phyloP scores from a whole-genome alignment of 306 rosid genomes.

The Leucaena leucocephala region DNA sequence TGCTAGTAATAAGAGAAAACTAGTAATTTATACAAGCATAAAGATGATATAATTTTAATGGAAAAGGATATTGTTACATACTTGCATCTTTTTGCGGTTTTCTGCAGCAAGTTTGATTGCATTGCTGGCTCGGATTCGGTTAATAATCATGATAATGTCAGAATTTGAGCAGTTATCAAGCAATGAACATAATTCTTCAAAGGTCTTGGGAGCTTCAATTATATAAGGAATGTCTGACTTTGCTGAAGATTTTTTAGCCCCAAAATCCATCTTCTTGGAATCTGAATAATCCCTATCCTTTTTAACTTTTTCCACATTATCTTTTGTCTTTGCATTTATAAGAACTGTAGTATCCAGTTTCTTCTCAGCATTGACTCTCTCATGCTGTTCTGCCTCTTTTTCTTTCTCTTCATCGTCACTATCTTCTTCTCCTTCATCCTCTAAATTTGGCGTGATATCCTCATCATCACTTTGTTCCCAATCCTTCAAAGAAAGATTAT shows the following conservation, averaged over 20 bases:
- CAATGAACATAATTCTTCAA: slow-evolving; percentile 66
- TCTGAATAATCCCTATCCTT: slow-evolving; percentile 40
- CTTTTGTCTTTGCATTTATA: slow-evolving; percentile 33
- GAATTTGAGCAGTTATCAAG: slow-evolving; percentile 58
- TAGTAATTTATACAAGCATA: slow-evolving; percentile 7
- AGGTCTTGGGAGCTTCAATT: slow-evolving; percentile 85
- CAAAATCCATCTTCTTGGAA: slow-evolving; percentile 48
- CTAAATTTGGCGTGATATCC: slow-evolving; percentile 48
- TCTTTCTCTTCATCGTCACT: slow-evolving; percentile 38
- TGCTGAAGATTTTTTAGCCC: slow-evolving; percentile 44
- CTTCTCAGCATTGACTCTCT: slow-evolving; percentile 17
- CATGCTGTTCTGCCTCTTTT: slow-evolving; percentile 29
- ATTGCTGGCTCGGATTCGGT: slow-evolving; percentile 81
- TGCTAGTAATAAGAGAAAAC: not conserved
- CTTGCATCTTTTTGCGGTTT: slow-evolving; percentile 91
- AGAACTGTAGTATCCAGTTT: slow-evolving; percentile 29
- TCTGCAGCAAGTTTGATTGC: slow-evolving; percentile 82
- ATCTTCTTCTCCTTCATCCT: slow-evolving; percentile 44
- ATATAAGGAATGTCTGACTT: slow-evolving; percentile 72
- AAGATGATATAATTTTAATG: not conserved
- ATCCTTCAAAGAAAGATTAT: slow-evolving; percentile 61
- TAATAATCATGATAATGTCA: slow-evolving; percentile 66
- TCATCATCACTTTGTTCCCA: slow-evolving; percentile 99
- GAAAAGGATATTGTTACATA: slow-evolving; percentile 42
- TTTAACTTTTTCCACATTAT: slow-evolving; percentile 46